Conservation (phyloP, 2,329 filamentous ascomycete genomes). For the Chalara sp. region DNA sequence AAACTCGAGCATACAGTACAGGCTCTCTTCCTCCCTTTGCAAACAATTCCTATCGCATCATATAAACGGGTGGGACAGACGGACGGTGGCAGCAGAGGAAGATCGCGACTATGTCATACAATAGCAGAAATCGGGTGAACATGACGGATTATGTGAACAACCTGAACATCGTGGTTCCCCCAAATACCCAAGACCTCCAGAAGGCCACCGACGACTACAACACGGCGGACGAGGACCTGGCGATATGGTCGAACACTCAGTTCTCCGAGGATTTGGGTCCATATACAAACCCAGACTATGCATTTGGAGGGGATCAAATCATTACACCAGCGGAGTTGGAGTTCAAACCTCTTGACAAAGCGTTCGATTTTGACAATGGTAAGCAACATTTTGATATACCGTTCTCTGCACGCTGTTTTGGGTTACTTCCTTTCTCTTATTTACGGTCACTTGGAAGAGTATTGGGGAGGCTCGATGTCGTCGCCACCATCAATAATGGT, state of each 20-base stretch:
- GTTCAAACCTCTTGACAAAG: slow-evolving; percentile 38
- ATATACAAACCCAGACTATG: slow-evolving; percentile 45
- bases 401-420: slow-evolving; percentile 10
- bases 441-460: background rate
- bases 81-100: too few relatives aligned
- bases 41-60: too few relatives aligned
- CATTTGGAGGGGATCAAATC: slow-evolving; percentile 12
- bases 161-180: slow-evolving; percentile 58
- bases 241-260: slow-evolving; percentile 74
- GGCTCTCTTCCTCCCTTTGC: too few relatives aligned
- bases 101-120: slow-evolving; percentile 53
- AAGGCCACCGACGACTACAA: slow-evolving; percentile 46
- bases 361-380: slow-evolving; percentile 61
- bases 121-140: slow-evolving; percentile 73
- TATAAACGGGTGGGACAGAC: too few relatives aligned
- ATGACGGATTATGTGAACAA: slow-evolving; percentile 86
- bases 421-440: background rate
- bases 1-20: too few relatives aligned
- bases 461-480: background rate
- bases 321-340: slow-evolving; percentile 26
- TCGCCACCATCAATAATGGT: background rate
- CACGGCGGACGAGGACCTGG: slow-evolving; percentile 64
- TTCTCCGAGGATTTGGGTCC: slow-evolving; percentile 68
- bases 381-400: slow-evolving; percentile 49
- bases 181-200: slow-evolving; percentile 53